Conservation (phyloP, 495 filamentous ascomycete species). For the Cudoniella acicularis region DNA sequence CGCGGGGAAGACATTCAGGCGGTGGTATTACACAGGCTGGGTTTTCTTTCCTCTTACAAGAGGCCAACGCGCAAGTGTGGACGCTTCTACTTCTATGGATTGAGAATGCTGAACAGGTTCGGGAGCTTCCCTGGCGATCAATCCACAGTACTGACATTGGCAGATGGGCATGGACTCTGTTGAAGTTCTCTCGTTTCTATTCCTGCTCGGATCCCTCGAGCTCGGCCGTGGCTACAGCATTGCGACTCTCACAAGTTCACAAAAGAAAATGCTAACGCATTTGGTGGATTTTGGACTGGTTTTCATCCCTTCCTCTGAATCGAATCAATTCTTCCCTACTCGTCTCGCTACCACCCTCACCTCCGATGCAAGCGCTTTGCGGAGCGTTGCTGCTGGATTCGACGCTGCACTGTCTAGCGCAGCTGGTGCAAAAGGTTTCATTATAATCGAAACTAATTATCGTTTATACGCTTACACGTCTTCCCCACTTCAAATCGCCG, state of each 20-base stretch:
- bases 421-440: conserved; percentile 65
- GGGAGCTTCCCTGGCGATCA: neutral
- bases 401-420: conserved; percentile 43
- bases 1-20: conserved; percentile 49
- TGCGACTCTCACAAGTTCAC: conserved; percentile 68
- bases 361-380: conserved; percentile 67
- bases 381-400: conserved; percentile 56
- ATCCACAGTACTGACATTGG: conserved; percentile 24
- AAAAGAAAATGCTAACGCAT: conserved; percentile 80
- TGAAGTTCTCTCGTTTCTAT: conserved; percentile 92
- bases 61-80: conserved; percentile 96
- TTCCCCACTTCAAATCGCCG: conserved; percentile 87
- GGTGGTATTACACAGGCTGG: conserved; percentile 82
- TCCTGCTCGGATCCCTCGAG: conserved; percentile 90
- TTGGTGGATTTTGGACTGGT: conserved; percentile 90
- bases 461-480: conserved; percentile 94
- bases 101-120: conserved; percentile 66
- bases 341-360: conserved; percentile 93
- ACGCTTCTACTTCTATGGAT: conserved; percentile 89
- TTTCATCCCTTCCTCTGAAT: conserved; percentile 50
- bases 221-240: conserved; percentile 87
- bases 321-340: conserved; percentile 84
- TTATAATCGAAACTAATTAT: conserved; percentile 99
- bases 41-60: conserved; percentile 91
- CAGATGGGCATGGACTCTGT: conserved; percentile 76